Percentiles rank a stretch among this genome's conserved stretches.
These are phyloP conservation scores for Cymodocea nodosa DNA, from an alignment of 116 monocot species.

Conservation along the genomic window DNA sequence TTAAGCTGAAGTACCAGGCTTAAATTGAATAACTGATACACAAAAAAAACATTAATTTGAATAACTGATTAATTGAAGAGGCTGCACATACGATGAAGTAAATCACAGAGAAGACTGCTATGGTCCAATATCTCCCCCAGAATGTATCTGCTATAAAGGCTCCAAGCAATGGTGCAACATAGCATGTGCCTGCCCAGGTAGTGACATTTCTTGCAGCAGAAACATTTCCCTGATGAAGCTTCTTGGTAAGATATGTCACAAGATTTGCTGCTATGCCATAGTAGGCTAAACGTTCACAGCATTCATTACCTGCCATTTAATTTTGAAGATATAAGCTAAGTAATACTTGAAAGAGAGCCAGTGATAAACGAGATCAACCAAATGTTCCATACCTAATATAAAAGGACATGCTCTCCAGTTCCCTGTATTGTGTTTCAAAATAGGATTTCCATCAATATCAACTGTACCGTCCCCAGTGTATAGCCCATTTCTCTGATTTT, in stretches of 20 bases:
- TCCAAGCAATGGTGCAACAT: conserved; percentile 32
- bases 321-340: not conserved
- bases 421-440: conserved; percentile 30
- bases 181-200: conserved; percentile 47
- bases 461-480: conserved; percentile 70
- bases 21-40: not conserved
- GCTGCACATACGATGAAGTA: conserved; percentile 23
- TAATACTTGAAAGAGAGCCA: not conserved
- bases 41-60: not conserved
- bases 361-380: not conserved
- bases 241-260: conserved; percentile 38
- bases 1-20: not conserved
- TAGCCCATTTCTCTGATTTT: conserved; percentile 12
- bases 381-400: conserved; percentile 25
- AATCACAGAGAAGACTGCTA: conserved; percentile 32
- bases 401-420: conserved; percentile 45
- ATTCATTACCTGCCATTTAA: conserved; percentile 24
- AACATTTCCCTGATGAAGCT: conserved; percentile 32
- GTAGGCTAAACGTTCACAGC: conserved; percentile 47
- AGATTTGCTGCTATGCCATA: conserved; percentile 38
- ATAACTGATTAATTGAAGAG: not conserved
- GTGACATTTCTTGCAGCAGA: conserved; percentile 40
- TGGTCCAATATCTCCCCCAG: conserved; percentile 38
- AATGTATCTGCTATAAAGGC: conserved; percentile 36
- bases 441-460: conserved; percentile 53